Conservation (phyloP, 768 basidiomycete species). For the Auriculariales sp. region DNA sequence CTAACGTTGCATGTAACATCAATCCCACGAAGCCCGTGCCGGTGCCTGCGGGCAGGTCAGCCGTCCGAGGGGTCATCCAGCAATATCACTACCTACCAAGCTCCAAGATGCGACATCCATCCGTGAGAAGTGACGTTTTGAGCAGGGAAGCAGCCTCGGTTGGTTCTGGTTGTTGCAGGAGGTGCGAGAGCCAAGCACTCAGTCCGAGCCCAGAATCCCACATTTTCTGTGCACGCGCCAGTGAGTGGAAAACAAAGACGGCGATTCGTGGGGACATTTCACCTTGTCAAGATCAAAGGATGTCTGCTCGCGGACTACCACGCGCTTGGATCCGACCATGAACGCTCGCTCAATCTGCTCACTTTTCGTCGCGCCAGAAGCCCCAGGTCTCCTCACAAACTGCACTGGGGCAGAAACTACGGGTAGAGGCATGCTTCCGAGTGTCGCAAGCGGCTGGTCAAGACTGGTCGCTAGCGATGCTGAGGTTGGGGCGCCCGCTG, state of each 20-base stretch:
- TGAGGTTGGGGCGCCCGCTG: constrained; percentile 24
- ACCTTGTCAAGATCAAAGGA: constrained; percentile 93
- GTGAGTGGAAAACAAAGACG: not conserved
- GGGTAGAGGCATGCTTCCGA: constrained; percentile 28
- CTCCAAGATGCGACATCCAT: constrained; percentile 39
- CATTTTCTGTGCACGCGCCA: constrained; percentile 49
- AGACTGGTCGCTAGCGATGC: constrained; percentile 26
- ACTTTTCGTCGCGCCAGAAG: constrained; percentile 32
- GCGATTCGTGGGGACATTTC: constrained; percentile 8
- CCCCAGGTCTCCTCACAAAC: constrained; percentile 14
- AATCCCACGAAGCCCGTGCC: constrained; percentile 77
- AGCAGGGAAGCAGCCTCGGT: not conserved
- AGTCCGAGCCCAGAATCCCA: constrained; percentile 91
- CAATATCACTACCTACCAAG: constrained; percentile 33
- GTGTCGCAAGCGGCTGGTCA: constrained; percentile 16
- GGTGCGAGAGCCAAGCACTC: constrained; percentile 53
- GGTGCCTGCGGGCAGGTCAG: constrained; percentile 33
- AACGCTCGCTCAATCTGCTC: constrained; percentile 52
- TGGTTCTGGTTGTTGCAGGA: not conserved
- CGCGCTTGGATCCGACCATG: constrained; percentile 9
- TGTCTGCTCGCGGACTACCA: constrained; percentile 69
- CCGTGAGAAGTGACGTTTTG: not conserved
- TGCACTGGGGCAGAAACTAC: constrained; percentile 60
- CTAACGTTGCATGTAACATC: constrained; percentile 29
- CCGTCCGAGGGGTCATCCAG: not conserved